Evolutionary conservation across 176 grass and related monocot species (phyloP), one percentile per base, ranked within the genome.

Genomic region (Avena eriantha): DNA sequence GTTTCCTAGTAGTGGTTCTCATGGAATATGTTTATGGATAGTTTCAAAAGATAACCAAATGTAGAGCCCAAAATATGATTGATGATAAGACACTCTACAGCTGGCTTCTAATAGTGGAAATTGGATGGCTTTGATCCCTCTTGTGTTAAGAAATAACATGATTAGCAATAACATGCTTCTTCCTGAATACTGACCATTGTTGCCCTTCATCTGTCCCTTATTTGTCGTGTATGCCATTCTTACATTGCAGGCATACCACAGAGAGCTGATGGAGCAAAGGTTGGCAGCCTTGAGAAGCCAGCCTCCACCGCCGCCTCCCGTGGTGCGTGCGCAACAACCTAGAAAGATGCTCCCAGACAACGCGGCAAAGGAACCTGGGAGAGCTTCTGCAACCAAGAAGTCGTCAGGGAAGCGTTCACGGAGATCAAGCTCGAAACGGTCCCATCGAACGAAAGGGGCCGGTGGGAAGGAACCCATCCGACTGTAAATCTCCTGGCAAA

Each of bases 181-280:
- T 63, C 35, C 54, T 61, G 77, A 77, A 83, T 41, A 41, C 6
- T 29, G 29, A 8, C 3, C 71, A 24, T 82, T 79, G 7, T 21
- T 66, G 51, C 68, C 19, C 34, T 17, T 19, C 67, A 61, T 71
- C 2, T 0, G 54, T 29, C 34, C 6, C 64, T 81, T 67, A 17
- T 18, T 49, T 69, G 13, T 69, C 1, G 5, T 15, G 36, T 49
- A 2, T 34, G 10, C 12, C 66, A 14, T 76, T 86, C 22, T 87
- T 80, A n/a, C 49, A 80, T 80, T 79, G 55, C 90, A 98, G 96
- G 79, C 92, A 21, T 98, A 98, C 71, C 96, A 98, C 81, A 93
- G 93, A 86, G 93, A 95, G 10, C 84, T 98, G 75, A 85, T 90
- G 82, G 90, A 94, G 78, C 91, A 95, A 88, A 87, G 88, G 80